phyloP scores from a whole-genome alignment of 2,329 filamentous ascomycete species.

The Phyllosticta ampelicida region DNA sequence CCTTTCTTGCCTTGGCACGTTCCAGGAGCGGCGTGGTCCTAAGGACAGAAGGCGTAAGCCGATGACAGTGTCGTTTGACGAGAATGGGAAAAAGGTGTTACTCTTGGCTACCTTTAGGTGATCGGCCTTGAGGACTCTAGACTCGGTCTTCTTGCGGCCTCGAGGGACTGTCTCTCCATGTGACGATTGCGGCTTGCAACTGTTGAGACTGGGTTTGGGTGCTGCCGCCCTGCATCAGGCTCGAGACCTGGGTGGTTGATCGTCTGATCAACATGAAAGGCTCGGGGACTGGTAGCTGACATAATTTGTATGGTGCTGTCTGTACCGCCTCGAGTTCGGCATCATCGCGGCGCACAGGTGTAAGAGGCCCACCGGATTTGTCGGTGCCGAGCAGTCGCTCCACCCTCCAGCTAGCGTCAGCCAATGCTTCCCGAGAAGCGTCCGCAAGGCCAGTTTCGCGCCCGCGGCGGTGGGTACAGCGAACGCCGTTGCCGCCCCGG shows the following conservation, averaged over 20 bases:
- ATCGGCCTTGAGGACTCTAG: not conserved
- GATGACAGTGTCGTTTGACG: not conserved
- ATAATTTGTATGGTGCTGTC: slow-evolving; percentile 2
- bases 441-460: not conserved
- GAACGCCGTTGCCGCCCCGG: not conserved
- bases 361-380: not conserved
- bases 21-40: not conserved
- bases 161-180: not conserved
- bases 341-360: slow-evolving; percentile 4
- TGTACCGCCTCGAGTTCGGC: slow-evolving; percentile 1
- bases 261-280: slow-evolving; percentile 9
- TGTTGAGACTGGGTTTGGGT: not conserved
- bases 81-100: not conserved
- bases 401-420: not conserved
- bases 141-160: not conserved
- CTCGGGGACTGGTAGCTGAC: slow-evolving; percentile 1
- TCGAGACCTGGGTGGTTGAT: not conserved
- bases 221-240: not conserved
- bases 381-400: slow-evolving; percentile 1
- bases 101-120: not conserved
- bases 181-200: not conserved
- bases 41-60: not conserved
- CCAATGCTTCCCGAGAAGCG: not conserved
- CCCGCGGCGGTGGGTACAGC: not conserved
- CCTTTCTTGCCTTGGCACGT: slow-evolving; percentile 2